These are phyloP conservation scores for Cryomyces antarcticus DNA, from an alignment of 495 filamentous ascomycete genomes.

Conservation along the genomic window DNA sequence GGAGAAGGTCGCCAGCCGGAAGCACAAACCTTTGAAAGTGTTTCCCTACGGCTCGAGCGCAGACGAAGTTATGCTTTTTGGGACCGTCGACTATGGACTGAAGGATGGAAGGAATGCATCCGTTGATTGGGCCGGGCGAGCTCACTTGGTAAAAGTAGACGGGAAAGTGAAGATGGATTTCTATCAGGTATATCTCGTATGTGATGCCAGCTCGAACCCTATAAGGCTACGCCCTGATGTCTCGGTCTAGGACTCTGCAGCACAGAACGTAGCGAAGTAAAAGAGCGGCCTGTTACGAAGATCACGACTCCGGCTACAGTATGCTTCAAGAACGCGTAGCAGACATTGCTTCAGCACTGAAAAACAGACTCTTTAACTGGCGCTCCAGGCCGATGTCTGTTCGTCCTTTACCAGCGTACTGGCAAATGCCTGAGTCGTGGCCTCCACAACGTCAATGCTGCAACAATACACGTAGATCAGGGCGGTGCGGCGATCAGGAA, in stretches of 20 bases:
- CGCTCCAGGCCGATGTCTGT: too few species aligned
- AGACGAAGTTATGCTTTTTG: slow-evolving; percentile 40
- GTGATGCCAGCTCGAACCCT: background rate
- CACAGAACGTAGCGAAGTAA: slow-evolving; percentile 2
- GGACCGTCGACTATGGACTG: slow-evolving; percentile 33
- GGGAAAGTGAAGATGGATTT: slow-evolving; percentile 33
- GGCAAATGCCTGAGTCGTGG: too few species aligned
- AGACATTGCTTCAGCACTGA: too few species aligned
- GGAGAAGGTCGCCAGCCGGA: slow-evolving; percentile 30
- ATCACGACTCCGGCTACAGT: too few species aligned
- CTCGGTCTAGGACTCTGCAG: slow-evolving; percentile 5
- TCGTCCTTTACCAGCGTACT: too few species aligned
- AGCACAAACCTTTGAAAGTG: slow-evolving; percentile 29
- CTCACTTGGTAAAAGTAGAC: slow-evolving; percentile 27
- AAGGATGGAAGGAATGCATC: slow-evolving; percentile 27
- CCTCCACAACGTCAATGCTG: too few species aligned
- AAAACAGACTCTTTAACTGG: too few species aligned
- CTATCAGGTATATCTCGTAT: slow-evolving; percentile 47
- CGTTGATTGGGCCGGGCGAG: slow-evolving; percentile 35
- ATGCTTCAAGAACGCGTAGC: too few species aligned
- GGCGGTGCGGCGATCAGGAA: too few species aligned
- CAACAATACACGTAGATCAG: too few species aligned
- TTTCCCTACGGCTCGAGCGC: slow-evolving; percentile 28
- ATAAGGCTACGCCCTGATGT: background rate
- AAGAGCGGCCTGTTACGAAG: too few species aligned